phyloP scores from a whole-genome alignment of 345 rosid species.

The Boechera retrofracta region DNA sequence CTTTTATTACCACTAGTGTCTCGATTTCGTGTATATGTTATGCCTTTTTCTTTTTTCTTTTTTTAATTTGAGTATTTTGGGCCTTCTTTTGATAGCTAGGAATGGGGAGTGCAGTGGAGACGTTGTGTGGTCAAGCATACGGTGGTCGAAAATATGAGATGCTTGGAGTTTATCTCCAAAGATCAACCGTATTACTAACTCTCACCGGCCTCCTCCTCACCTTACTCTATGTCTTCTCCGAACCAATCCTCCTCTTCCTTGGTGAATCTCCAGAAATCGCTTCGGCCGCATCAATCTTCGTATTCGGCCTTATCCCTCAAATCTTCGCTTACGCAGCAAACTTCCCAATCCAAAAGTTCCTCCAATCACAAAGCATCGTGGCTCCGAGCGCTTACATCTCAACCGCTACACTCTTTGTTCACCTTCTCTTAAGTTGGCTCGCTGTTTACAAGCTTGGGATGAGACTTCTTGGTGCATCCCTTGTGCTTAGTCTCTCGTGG shows the following conservation, averaged over 20 bases:
- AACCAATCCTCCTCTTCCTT: constrained; percentile 53
- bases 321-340: constrained; percentile 63
- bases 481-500: constrained; percentile 64
- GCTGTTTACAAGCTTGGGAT: constrained; percentile 50
- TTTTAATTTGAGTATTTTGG: neutral
- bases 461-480: constrained; percentile 60
- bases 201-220: constrained; percentile 54
- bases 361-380: constrained; percentile 67
- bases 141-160: constrained; percentile 59
- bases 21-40: neutral
- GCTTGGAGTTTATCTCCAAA: constrained; percentile 68
- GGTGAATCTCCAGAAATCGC: constrained; percentile 62
- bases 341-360: constrained; percentile 68
- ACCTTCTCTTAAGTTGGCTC: constrained; percentile 55
- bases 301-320: constrained; percentile 66
- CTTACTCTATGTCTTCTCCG: constrained; percentile 55
- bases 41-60: neutral
- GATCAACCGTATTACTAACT: constrained; percentile 60
- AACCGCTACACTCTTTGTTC: constrained; percentile 45
- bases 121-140: constrained; percentile 74
- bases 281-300: constrained; percentile 60
- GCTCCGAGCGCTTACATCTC: constrained; percentile 67
- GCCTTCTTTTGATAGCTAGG: constrained; percentile 42
- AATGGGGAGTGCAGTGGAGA: constrained; percentile 81
- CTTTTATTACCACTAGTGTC: neutral